Base-by-base conservation (phyloP, 768 basidiomycete genomes). In the Boletellus sp. region DNA sequence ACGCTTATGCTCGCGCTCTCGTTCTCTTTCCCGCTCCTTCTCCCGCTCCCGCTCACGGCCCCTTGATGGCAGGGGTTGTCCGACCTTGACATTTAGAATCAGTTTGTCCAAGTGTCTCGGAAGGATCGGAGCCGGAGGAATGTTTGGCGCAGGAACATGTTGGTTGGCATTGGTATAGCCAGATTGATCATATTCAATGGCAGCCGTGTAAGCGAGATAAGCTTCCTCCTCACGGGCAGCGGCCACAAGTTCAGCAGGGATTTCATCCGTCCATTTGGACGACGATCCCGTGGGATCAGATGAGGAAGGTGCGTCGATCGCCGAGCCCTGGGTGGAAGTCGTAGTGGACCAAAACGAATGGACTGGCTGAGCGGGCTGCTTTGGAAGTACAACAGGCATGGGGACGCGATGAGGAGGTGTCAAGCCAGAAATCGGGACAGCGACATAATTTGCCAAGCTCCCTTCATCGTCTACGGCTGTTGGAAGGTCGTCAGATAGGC, bases 381-480 rank as follows among this genome's bases (percentile, higher is more conserved):
- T 69, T 19, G 50, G 48, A 20, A 64, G 60, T 34, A 62, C 57
- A 32, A 70, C 70, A n/a, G 74, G 66, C 12, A 63, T 65, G 31
- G 68, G 68, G 13, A 68, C 68, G 16, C 64, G 54, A 13, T 58
- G 62, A 40, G 67, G 66, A 0, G 67, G 70, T 6, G 69, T 65
- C 20, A 66, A 42, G 19, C 62, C 67, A 47, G 67, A 70, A 32
- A 69, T 65, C 1, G 67, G 56, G 43, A 72, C 62, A 38, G 86
- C 84, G 50, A 98, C 84, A 65, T 95, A 97, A 71, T 98, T 98
- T 46, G 95, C 91, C 39, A 98, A 76, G 23, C 87, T 87, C 28
- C 95, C 95, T 60, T 93, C 89, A 64, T 97, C 94, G 63, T 94
- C 92, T 41, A 94, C 92, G 1, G 92, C 92, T 22, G 87, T 85